Evolutionary conservation across 768 basidiomycete species (phyloP).

Genomic region (Tulasnella sp.): DNA sequence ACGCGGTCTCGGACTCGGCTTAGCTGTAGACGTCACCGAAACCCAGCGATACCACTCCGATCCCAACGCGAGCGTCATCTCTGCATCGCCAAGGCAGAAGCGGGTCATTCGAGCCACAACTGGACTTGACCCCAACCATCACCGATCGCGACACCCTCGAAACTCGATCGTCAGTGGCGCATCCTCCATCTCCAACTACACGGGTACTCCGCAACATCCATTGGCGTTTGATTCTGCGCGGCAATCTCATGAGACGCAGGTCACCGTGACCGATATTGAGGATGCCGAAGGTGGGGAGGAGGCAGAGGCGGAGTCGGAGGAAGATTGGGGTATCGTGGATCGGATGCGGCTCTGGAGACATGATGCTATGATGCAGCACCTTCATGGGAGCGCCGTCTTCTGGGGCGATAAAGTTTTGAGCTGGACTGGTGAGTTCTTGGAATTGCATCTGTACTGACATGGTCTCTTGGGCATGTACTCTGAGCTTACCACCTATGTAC

Average conservation of each 20-base stretch:
- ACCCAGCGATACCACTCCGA: conserved; percentile 3
- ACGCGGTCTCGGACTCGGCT: not conserved
- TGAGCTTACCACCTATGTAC: no score
- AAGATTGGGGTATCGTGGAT: conserved; percentile 73
- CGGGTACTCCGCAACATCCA: not conserved
- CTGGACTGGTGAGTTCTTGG: conserved; percentile 70
- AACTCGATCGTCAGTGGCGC: conserved; percentile 5
- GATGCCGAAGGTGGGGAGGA: conserved; percentile 40
- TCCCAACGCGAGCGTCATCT: conserved; percentile 55
- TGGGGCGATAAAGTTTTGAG: conserved; percentile 97
- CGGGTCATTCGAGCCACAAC: conserved; percentile 28
- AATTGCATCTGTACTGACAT: no score
- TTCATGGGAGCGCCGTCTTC: conserved; percentile 93
- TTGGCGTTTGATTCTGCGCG: not conserved
- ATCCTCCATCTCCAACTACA: not conserved
- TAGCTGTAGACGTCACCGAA: not conserved
- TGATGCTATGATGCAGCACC: conserved; percentile 96
- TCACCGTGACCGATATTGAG: conserved; percentile 25
- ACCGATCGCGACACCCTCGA: not conserved
- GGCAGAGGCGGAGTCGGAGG: conserved; percentile 31
- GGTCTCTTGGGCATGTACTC: not conserved
- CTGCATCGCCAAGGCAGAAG: conserved; percentile 43
- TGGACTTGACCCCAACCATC: conserved; percentile 22
- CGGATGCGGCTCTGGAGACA: conserved; percentile 95
- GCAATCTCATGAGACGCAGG: conserved; percentile 21